Conservation (phyloP, 345 rosid species). For the Eucalyptus sp. region DNA sequence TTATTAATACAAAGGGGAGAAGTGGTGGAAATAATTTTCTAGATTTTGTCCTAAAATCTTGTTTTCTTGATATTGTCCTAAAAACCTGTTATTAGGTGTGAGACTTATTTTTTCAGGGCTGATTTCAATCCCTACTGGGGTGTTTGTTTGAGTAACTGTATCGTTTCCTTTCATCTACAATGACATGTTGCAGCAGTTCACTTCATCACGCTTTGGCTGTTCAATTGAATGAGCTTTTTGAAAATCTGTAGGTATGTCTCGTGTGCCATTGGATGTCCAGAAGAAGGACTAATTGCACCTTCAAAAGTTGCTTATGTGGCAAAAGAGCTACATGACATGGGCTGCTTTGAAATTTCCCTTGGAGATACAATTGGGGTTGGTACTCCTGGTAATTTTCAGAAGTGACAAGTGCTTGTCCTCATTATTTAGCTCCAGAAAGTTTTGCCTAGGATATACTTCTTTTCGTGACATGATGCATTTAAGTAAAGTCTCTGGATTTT, state of each 20-base stretch:
- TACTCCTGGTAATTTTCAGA: constrained; percentile 64
- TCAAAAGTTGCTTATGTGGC: constrained; percentile 86
- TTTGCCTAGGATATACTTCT: neutral
- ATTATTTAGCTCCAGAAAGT: neutral
- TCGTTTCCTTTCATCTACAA: neutral
- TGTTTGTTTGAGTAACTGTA: neutral
- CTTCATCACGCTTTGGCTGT: neutral
- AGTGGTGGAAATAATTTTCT: neutral
- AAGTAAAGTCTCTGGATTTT: neutral
- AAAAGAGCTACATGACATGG: constrained; percentile 83
- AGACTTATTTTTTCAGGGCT: neutral
- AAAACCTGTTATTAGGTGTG: neutral
- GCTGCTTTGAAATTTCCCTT: constrained; percentile 89
- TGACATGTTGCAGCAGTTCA: neutral
- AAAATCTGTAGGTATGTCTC: constrained; percentile 61
- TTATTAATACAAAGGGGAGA: neutral
- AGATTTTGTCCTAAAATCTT: neutral
- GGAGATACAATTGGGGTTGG: constrained; percentile 90
- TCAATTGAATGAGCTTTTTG: neutral
- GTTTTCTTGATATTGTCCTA: neutral
- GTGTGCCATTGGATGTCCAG: constrained; percentile 90
- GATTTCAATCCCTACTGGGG: neutral
- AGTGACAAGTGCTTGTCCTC: neutral
- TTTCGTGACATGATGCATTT: neutral
- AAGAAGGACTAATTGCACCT: constrained; percentile 58